phyloP scores from a whole-genome alignment of 2,329 filamentous ascomycete species.

The Epichloe sylvatica region DNA sequence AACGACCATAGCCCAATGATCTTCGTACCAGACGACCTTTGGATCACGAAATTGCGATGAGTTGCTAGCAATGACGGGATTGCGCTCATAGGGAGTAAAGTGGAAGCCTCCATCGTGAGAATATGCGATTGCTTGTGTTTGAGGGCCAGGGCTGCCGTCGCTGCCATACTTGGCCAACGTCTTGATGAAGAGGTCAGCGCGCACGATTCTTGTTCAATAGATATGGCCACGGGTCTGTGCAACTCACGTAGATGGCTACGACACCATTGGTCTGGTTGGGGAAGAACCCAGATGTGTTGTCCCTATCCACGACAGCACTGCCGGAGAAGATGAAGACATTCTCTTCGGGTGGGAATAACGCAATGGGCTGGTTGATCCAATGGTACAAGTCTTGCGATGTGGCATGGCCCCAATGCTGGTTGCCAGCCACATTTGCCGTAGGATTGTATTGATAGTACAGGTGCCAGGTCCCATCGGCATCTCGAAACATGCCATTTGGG shows the following conservation, averaged over 20 bases:
- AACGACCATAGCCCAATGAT: conserved; percentile 44
- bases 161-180: conserved; percentile 9
- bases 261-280: conserved; percentile 44
- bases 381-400: conserved; percentile 48
- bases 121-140: conserved; percentile 48
- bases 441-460: conserved; percentile 49
- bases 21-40: conserved; percentile 45
- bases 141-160: conserved; percentile 9
- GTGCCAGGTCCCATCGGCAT: conserved; percentile 44
- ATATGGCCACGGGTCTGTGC: too few relatives aligned
- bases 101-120: conserved; percentile 47
- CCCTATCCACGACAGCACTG: conserved; percentile 43
- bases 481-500: conserved; percentile 26
- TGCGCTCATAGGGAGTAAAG: conserved; percentile 43
- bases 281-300: conserved; percentile 56
- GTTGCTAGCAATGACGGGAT: conserved; percentile 45
- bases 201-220: not conserved
- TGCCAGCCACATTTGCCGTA: conserved; percentile 32
- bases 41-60: conserved; percentile 50
- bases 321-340: conserved; percentile 36
- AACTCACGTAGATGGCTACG: conserved; percentile 33
- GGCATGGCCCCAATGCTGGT: conserved; percentile 55
- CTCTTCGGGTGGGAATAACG: conserved; percentile 35
- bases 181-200: conserved; percentile 7
- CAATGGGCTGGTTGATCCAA: conserved; percentile 52